Conservation (phyloP, 192 early-diverging fungal genomes). For the Phycomyces blakesleeanus region DNA sequence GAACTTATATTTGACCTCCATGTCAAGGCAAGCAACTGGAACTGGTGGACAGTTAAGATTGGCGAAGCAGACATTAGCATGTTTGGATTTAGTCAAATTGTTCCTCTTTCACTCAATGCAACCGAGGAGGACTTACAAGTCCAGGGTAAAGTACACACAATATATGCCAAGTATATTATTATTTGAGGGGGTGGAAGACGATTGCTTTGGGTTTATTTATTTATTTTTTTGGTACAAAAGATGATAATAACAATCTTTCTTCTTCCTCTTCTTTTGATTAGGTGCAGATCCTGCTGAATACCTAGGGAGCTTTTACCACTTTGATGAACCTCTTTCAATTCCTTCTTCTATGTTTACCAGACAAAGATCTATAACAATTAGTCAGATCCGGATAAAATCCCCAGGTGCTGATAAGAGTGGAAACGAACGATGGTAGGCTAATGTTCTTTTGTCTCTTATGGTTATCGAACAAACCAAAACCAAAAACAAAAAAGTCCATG, state of each 20-base stretch:
- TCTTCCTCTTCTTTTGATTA: no score
- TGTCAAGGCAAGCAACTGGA: conserved; percentile 51
- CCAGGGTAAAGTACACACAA: conserved; percentile 5
- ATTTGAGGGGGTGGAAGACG: no score
- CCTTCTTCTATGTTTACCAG: conserved; percentile 20
- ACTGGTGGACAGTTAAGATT: conserved; percentile 54
- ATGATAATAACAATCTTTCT: background rate
- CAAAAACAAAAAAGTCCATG: no score
- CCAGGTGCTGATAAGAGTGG: conserved; percentile 38
- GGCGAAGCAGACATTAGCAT: conserved; percentile 56
- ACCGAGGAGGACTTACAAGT: background rate
- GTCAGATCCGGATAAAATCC: conserved; percentile 35
- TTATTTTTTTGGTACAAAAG: no score
- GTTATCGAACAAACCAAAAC: no score
- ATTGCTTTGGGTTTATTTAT: no score
- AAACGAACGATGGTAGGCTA: conserved; percentile 33
- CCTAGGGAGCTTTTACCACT: conserved; percentile 26
- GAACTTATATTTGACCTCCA: conserved; percentile 64
- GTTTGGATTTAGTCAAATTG: conserved; percentile 52
- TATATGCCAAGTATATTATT: no score
- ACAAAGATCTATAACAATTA: conserved; percentile 12
- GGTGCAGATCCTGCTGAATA: conserved; percentile 35
- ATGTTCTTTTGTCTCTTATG: background rate
- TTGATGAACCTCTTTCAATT: conserved; percentile 34
- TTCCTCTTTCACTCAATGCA: conserved; percentile 1